Base-by-base conservation (phyloP, 2,329 filamentous ascomycete genomes). In the Microdochium trichocladiopsis region DNA sequence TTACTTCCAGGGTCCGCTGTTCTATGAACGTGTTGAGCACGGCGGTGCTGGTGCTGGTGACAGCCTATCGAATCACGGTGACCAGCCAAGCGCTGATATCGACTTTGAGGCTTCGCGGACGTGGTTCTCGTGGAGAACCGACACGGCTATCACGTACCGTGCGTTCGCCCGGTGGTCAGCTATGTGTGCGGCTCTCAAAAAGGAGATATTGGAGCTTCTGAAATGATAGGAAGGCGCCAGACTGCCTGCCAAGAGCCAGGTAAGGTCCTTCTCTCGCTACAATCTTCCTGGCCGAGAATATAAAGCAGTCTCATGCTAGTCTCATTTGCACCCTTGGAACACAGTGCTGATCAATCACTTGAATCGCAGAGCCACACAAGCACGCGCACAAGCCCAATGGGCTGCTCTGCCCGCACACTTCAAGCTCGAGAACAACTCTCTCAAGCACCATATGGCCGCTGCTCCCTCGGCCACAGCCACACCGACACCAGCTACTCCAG, bases 181-280 rank as follows among this genome's bases (percentile, higher is more conserved):
- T 11, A 57, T 63, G 11, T 66, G 62, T 51, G 62, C 64, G 2
- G 31, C 61, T 1, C 41, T 66, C 9, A 68, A 68, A 51, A 66
- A 69, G 54, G 63, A 66, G 16, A 59, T 66, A 3, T 53, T 68
- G 12, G 65, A 66, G 48, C 54, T 68, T 16, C 56, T 60, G 41
- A 52, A n/a, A 55, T n/a, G 60, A 58, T 14, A 47, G 55, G 16
- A 53, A 57, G 49, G 24, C 53, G 53, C 18, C 33, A 54, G n/a
- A 52, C 51, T 22, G 49, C 49, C 9, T 41, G 49, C 23, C 21
- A 56, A 16, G 41, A 22, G 41, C 41, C 5, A 45, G 41, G 41
- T 45, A 18, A 45, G 18, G 12, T 22, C 14, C 6, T 18, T 41
- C 36, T 18, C 11, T 18, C 6, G 21, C 6, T 45, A 21, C 18